These are phyloP conservation scores for Xanthoconium separans DNA, from an alignment of 1,284 basidiomycete species.

Conservation along the genomic window DNA sequence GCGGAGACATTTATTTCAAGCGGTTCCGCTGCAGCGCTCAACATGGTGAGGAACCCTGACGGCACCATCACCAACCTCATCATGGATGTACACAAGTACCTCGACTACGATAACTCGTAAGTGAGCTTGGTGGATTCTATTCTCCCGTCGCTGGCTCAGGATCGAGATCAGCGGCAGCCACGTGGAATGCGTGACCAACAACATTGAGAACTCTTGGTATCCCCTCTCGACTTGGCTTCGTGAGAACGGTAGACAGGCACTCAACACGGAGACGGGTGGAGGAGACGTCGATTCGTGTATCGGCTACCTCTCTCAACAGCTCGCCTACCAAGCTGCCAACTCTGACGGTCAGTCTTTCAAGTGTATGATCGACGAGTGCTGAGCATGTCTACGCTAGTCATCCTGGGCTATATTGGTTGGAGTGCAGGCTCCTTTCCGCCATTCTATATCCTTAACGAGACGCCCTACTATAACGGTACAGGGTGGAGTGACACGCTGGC, in stretches of 20 bases:
- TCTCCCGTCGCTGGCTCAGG: conserved; percentile 2
- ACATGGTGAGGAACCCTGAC: conserved; percentile 52
- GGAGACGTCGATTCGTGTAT: conserved; percentile 52
- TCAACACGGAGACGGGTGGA: conserved; percentile 65
- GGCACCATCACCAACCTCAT: conserved; percentile 48
- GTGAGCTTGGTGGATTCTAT: conserved; percentile 14
- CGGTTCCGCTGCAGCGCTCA: conserved; percentile 54
- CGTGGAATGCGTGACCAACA: conserved; percentile 48
- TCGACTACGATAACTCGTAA: conserved; percentile 55
- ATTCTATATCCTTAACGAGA: conserved; percentile 38
- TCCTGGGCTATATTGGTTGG: conserved; percentile 49
- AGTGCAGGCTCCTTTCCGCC: conserved; percentile 38
- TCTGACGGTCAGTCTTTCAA: conserved; percentile 41
- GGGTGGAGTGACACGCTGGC: conserved; percentile 44
- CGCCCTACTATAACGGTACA: conserved; percentile 36
- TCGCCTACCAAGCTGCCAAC: conserved; percentile 51
- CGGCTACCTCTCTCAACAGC: conserved; percentile 45
- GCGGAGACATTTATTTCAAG: conserved; percentile 51
- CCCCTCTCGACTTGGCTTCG: conserved; percentile 52
- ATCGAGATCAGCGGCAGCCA: conserved; percentile 18
- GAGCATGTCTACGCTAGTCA: conserved; percentile 22
- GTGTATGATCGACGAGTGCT: background rate
- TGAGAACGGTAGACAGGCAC: conserved; percentile 52
- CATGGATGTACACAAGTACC: conserved; percentile 66
- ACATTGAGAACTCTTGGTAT: conserved; percentile 48